Base-by-base conservation (phyloP, 2,329 filamentous ascomycete genomes). In the Diaporthe ampelina region DNA sequence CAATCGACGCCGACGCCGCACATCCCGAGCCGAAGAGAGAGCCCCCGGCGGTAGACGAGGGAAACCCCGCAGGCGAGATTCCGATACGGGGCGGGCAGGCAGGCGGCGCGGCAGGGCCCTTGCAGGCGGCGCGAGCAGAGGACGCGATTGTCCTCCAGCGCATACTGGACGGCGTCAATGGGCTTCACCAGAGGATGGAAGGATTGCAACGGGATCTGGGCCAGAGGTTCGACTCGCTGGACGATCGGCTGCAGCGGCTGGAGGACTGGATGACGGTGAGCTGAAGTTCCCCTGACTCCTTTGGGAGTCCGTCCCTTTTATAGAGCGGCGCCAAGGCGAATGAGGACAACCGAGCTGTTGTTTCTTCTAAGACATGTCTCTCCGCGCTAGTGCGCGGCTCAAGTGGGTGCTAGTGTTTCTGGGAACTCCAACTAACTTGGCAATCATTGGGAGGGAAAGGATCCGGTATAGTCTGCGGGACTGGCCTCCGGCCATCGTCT, bases 221-320 rank as follows among this genome's bases (percentile, higher is more conserved):
- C 13, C 58, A 67, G 48, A 74, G 67, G 68, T 59, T 75, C 15
- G 50, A 72, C 21, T 43, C 68, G 67, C 68, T 75, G 43, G 74
- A 75, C n/a, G 72, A 75, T n/a, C 63, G 72, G 19, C 48, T 75
- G 67, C 72, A 74, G 68, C 67, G 72, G 45, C 70, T 75, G 45
- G 61, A 71, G 43, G 74, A 75, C 32, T 75, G 65, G 65, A 59
- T 73, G 9, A 70, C 63, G 43, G 63, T 67, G 63, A 67, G 63
- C 21, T 19, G 32, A 67, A 52, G 13, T 24, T 67, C 52, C 13
- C 26, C 45, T 35, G 58, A n/a, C 21, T 35, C 45, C 19, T 29
- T 15, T 19, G 43, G 69, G 54, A 9, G 26, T 21, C 37, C 54
- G 54, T 32, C 40, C n/a, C 54, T 29, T 40, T 50, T 32, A 40